These are phyloP conservation scores for Xenoacremonium recifei DNA, from an alignment of 2,329 filamentous ascomycete genomes.

Conservation along the genomic window DNA sequence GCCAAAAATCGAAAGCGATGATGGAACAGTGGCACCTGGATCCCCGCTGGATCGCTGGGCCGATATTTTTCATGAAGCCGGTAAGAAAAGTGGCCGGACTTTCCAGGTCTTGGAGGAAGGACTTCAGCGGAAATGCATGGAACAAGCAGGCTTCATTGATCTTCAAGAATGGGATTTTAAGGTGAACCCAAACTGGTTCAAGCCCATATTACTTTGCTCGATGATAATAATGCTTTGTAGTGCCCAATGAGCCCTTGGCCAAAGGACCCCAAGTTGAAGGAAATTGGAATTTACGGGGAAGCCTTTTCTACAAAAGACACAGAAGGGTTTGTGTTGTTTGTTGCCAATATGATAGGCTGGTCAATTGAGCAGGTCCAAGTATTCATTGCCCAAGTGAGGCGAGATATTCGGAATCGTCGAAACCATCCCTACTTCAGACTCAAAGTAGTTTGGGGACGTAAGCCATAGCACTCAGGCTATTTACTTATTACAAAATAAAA, in stretches of 20 bases:
- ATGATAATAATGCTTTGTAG: neutral
- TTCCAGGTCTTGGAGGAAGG: neutral
- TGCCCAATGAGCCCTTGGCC: neutral
- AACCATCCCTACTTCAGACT: neutral
- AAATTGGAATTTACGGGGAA: neutral
- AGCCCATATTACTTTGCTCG: too few species aligned
- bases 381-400: neutral
- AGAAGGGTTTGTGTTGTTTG: neutral
- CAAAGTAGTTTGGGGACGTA: neutral
- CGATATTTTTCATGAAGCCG: neutral
- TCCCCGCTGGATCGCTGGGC: neutral
- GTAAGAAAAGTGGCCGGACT: neutral
- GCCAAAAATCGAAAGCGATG: neutral
- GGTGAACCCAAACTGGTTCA: neutral
- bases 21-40: neutral
- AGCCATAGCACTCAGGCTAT: neutral
- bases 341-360: neutral
- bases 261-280: neutral
- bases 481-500: too few species aligned
- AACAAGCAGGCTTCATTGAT: constrained; percentile 3
- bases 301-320: neutral
- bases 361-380: neutral
- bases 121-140: neutral
- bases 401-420: neutral
- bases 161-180: neutral